Conservation (phyloP, 78 protist genomes). For the Dictyostelium firmibasis region DNA sequence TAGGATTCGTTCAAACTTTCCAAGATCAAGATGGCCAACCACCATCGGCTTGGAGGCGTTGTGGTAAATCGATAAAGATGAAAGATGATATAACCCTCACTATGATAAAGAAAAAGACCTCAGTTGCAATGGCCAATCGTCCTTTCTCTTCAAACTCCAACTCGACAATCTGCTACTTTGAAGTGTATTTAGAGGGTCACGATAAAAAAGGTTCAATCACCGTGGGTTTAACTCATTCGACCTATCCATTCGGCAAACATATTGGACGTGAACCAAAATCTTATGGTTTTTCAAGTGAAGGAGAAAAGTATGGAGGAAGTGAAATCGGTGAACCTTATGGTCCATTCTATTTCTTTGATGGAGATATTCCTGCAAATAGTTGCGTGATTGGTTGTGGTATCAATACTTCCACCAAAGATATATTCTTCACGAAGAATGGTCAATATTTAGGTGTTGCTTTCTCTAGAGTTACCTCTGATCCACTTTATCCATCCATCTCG, state of each 20-base stretch:
- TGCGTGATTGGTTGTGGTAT: slow-evolving; percentile 72
- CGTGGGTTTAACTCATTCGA: slow-evolving; percentile 45
- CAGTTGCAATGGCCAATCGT: slow-evolving; percentile 42
- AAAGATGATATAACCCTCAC: slow-evolving; percentile 35
- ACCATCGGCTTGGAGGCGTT: slow-evolving; percentile 57
- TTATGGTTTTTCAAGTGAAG: slow-evolving; percentile 37
- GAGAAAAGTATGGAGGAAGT: slow-evolving; percentile 41
- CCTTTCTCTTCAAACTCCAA: slow-evolving; percentile 14
- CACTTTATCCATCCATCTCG: slow-evolving; percentile 56
- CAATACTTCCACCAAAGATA: slow-evolving; percentile 43
- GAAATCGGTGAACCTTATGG: slow-evolving; percentile 53
- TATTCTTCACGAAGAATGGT: slow-evolving; percentile 64
- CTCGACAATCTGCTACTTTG: slow-evolving; percentile 39
- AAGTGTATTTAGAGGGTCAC: slow-evolving; percentile 53
- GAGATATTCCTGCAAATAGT: neutral
- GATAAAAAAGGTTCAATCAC: slow-evolving; percentile 52
- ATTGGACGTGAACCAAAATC: slow-evolving; percentile 59
- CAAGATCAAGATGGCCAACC: slow-evolving; percentile 52
- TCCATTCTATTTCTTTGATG: neutral
- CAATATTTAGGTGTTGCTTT: slow-evolving; percentile 66
- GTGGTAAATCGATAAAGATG: slow-evolving; percentile 40
- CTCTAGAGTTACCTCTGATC: slow-evolving; percentile 17
- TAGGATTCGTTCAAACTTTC: slow-evolving; percentile 10
- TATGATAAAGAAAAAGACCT: slow-evolving; percentile 54
- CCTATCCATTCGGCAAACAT: slow-evolving; percentile 45